These are phyloP conservation scores for Croton laevigatus DNA, from an alignment of 441 rosid genomes.

Conservation along the genomic window DNA sequence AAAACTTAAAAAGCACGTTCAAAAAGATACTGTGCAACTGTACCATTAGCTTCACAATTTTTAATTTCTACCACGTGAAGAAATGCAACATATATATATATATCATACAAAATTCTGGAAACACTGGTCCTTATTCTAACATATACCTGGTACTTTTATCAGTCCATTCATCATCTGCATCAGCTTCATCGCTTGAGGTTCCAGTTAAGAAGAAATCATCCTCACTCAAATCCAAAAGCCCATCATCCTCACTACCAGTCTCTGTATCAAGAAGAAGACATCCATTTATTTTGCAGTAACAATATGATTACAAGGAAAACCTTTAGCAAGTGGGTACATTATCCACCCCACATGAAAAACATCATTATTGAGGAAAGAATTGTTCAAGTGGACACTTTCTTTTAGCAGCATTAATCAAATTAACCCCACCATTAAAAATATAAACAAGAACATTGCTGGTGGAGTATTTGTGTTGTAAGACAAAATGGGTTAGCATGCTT, in stretches of 20 bases:
- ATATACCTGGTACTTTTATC: constrained; percentile 82
- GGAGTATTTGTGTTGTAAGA: no score
- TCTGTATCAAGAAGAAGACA: constrained; percentile 39
- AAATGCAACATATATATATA: neutral
- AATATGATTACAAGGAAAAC: constrained; percentile 7
- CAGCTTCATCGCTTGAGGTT: constrained; percentile 92
- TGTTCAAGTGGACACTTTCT: neutral
- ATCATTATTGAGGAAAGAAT: neutral
- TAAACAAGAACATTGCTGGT: no score
- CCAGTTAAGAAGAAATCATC: constrained; percentile 83
- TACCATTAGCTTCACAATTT: neutral
- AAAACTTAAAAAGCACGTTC: neutral
- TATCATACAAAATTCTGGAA: neutral
- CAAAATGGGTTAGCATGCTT: no score
- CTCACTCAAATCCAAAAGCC: constrained; percentile 81
- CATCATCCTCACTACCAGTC: constrained; percentile 96
- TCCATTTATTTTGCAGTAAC: neutral
- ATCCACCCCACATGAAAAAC: neutral
- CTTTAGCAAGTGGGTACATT: constrained; percentile 10
- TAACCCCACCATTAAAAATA: neutral
- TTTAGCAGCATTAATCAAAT: neutral
- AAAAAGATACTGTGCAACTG: neutral
- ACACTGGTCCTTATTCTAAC: neutral
- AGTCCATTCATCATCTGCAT: constrained; percentile 96
- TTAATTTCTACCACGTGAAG: neutral